Base-by-base conservation (phyloP, 169 alveolate genomes). In the Perkinsus marinus region DNA sequence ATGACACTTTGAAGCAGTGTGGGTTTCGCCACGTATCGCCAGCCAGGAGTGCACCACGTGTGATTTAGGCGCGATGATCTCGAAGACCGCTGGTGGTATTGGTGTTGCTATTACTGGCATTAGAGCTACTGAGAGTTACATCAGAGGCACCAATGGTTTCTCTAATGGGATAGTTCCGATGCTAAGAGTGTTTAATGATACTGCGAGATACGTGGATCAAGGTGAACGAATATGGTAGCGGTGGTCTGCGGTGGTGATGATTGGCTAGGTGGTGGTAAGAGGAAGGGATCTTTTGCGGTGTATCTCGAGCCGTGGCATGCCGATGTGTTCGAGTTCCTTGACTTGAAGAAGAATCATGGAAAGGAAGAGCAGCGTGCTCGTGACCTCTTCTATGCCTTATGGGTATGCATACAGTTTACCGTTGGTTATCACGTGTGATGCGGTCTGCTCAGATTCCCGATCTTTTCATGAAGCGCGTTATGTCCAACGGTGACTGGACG, bases 291-390 rank as follows among this genome's bases (percentile, higher is more conserved):
- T 19, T 97, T 99, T 92, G 99, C 99, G 90, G 96, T 98, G 34
- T 99, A 99, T 94, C 93, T 99, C 93, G 99, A 99, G 95, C 99
- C 99, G 46, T 99, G 99, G 99, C 99, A 99, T 91, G 97, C 99
- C 3, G 99, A 99, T 92, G 95, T 98, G 90, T 96, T 97, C 90
- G 99, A 98, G 93, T 98, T 98, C 94, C 94, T 99, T 91, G 98
- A 98, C 93, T 95, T 98, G 68, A 95, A 98, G 68, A 98, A 98
- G 95, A 98, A 98, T 94, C 99, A 97, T 94, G 99, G 99, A 38
- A 97, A 98, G 93, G 99, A 98, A 93, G 99, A 99, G 95, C 95
- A 96, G 92, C 95, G 99, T 57, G 99, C 99, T 26, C 94, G 99
- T 68, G 99, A 99, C 93, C 96, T 99, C 39, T 99, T 99, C 96